Conservation (phyloP, 2,329 filamentous ascomycete species). For the Trichothecium roseum region DNA sequence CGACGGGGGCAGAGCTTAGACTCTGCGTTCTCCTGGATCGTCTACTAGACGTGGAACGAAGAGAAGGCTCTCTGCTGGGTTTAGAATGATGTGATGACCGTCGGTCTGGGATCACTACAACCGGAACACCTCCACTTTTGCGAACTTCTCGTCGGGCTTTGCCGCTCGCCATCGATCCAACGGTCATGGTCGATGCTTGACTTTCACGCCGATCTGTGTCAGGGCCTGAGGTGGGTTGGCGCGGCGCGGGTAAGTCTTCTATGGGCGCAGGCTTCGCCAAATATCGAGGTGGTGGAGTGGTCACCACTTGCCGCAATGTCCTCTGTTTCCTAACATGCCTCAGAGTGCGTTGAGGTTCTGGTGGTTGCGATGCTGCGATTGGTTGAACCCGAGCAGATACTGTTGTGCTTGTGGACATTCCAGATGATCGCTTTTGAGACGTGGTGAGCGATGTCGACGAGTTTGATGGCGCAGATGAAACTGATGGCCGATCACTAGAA, state of each 20-base stretch:
- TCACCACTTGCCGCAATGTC: slow-evolving; percentile 31
- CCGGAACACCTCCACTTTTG: slow-evolving; percentile 50
- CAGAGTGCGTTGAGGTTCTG: slow-evolving; percentile 41
- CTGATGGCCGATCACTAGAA: slow-evolving; percentile 14
- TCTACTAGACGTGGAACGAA: slow-evolving; percentile 51
- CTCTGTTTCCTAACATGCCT: slow-evolving; percentile 50
- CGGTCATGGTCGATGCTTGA: slow-evolving; percentile 35
- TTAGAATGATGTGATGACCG: slow-evolving; percentile 42
- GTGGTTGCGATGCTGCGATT: slow-evolving; percentile 7
- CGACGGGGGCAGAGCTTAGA: slow-evolving; percentile 34
- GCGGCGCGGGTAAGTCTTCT: background rate
- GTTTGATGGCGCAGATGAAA: slow-evolving; percentile 20
- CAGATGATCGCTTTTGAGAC: slow-evolving; percentile 40
- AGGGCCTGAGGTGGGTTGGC: slow-evolving; percentile 8
- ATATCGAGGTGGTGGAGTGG: too few relatives aligned
- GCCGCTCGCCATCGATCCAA: slow-evolving; percentile 39
- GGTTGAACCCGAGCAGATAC: too few relatives aligned
- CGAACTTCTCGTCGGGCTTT: slow-evolving; percentile 48
- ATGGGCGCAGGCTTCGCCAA: too few relatives aligned
- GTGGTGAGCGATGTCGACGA: slow-evolving; percentile 28
- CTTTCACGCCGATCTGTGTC: slow-evolving; percentile 31
- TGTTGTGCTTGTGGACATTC: slow-evolving; percentile 40
- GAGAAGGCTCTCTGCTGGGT: slow-evolving; percentile 39
- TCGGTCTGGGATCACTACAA: slow-evolving; percentile 51
- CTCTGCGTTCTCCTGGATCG: slow-evolving; percentile 44